A percentile compares a stretch with the other conserved stretches of the same genome.
Evolutionary conservation across 192 early-diverging fungal species (phyloP).

Genomic region (Gigaspora rosea): DNA sequence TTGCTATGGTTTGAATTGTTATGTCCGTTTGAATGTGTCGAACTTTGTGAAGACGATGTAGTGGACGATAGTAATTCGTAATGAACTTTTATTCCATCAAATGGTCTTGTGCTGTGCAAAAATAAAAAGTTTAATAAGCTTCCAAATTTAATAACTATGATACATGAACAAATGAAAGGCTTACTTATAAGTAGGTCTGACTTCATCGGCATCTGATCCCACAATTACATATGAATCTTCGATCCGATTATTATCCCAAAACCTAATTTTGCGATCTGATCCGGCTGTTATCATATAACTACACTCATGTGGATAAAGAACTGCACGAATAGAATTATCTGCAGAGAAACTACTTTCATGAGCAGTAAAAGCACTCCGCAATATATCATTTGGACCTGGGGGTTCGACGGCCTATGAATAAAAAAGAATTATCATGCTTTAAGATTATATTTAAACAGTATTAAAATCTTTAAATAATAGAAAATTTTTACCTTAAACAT

Average conservation of each 20-base stretch:
- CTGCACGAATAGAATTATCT: constrained; percentile 61
- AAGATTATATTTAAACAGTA: background rate
- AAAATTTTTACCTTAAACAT: constrained; percentile 51
- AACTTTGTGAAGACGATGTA: constrained; percentile 3
- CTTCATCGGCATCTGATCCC: constrained; percentile 58
- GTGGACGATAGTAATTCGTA: constrained; percentile 52
- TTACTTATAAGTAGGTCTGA: constrained; percentile 66
- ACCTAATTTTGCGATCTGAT: constrained; percentile 84
- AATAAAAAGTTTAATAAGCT: background rate
- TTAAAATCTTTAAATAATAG: constrained; percentile 25
- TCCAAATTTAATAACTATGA: background rate
- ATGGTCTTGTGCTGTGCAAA: constrained; percentile 51
- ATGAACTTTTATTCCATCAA: constrained; percentile 58
- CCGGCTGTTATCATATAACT: constrained; percentile 76
- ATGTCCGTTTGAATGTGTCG: background rate
- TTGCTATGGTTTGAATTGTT: background rate
- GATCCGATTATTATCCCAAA: constrained; percentile 71
- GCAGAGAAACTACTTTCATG: constrained; percentile 56
- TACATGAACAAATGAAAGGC: background rate
- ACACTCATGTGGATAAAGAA: constrained; percentile 51
- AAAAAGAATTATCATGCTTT: background rate
- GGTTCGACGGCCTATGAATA: constrained; percentile 35
- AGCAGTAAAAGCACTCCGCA: constrained; percentile 57
- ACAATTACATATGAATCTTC: constrained; percentile 77
- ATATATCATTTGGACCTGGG: constrained; percentile 52